Conservation (phyloP, 176 grass and related monocot species). For the Musa itinerans region DNA sequence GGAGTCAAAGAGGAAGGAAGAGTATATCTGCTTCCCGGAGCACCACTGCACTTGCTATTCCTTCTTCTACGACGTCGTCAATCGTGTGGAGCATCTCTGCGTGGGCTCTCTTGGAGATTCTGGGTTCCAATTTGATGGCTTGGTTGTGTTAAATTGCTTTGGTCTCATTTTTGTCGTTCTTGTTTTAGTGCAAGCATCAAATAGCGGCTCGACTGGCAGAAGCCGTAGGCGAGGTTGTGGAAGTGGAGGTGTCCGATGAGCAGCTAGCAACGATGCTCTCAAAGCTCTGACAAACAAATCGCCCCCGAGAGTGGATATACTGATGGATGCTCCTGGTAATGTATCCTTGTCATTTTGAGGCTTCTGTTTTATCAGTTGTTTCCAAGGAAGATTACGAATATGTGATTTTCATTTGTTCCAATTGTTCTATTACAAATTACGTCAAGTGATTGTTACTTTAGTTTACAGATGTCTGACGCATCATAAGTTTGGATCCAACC, state of each 20-base stretch:
- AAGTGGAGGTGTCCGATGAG: constrained; percentile 63
- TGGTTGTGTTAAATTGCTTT: background rate
- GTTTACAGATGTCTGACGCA: no score
- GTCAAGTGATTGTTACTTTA: no score
- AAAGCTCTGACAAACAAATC: constrained; percentile 46
- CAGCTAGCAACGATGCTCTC: constrained; percentile 75
- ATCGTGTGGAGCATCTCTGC: constrained; percentile 63
- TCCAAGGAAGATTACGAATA: background rate
- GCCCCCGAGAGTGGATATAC: constrained; percentile 16
- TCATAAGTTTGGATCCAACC: no score
- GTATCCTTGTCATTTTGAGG: background rate
- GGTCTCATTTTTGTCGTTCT: background rate
- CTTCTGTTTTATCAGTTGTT: background rate
- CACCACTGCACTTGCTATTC: constrained; percentile 95
- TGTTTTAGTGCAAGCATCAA: constrained; percentile 78
- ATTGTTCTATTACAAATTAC: no score
- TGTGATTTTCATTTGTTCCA: no score
- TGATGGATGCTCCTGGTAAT: background rate
- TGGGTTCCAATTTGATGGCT: background rate
- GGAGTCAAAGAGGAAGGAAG: constrained; percentile 90
- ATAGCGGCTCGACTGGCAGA: constrained; percentile 86
- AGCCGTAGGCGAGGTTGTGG: constrained; percentile 47
- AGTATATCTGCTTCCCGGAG: constrained; percentile 87
- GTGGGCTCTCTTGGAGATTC: constrained; percentile 29
- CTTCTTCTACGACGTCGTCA: constrained; percentile 90